Conservation (phyloP, 2,329 filamentous ascomycete species). For the Cladosporium sp. region DNA sequence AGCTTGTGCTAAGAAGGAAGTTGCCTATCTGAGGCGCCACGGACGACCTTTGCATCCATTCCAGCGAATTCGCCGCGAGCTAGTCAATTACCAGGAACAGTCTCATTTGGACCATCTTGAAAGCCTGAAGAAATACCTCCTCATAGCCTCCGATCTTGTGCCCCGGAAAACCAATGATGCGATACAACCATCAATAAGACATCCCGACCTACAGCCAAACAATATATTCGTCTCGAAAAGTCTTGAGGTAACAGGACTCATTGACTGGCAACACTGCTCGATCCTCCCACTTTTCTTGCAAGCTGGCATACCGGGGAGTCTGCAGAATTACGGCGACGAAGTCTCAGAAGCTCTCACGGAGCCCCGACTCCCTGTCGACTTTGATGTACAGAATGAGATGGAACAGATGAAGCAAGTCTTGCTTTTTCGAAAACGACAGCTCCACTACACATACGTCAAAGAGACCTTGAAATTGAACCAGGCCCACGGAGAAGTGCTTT, state of each 20-base stretch:
- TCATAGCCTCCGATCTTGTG: constrained; percentile 26
- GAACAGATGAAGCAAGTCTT: constrained; percentile 22
- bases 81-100: constrained; percentile 26
- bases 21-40: constrained; percentile 32
- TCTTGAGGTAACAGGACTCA: constrained; percentile 39
- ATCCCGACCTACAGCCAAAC: constrained; percentile 34
- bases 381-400: constrained; percentile 18
- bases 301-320: constrained; percentile 39
- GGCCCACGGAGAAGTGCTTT: constrained; percentile 22
- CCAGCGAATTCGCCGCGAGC: constrained; percentile 33
- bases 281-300: constrained; percentile 40
- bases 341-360: not conserved
- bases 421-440: constrained; percentile 26
- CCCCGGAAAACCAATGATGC: not conserved
- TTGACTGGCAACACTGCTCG: constrained; percentile 45
- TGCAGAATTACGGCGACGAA: constrained; percentile 41
- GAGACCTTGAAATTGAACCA: constrained; percentile 22
- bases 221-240: constrained; percentile 35
- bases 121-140: constrained; percentile 33
- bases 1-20: constrained; percentile 38
- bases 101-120: constrained; percentile 29
- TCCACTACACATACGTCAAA: constrained; percentile 30
- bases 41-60: constrained; percentile 36
- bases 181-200: constrained; percentile 29
- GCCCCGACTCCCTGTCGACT: not conserved